Percentiles rank a stretch among this genome's conserved stretches.
Evolutionary conservation across 371 early-diverging fungal species (phyloP).

Genomic region (Mortierella sp.): DNA sequence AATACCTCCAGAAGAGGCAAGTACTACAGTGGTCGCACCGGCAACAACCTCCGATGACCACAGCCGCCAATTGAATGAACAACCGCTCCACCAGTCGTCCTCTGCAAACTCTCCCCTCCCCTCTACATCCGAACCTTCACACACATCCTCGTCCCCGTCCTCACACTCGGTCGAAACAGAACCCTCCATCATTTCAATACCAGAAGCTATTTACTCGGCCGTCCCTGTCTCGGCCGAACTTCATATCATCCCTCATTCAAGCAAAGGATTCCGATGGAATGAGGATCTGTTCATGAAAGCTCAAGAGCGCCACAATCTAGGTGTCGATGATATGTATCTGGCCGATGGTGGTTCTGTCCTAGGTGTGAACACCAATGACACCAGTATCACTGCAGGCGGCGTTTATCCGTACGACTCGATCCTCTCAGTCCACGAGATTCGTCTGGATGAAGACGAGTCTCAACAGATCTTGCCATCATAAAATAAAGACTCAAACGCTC

Average conservation of each 20-base stretch:
- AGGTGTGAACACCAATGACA: neutral
- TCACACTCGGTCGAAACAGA: constrained; percentile 14
- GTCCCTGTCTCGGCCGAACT: constrained; percentile 42
- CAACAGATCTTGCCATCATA: constrained; percentile 28
- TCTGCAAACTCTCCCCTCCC: too few relatives aligned
- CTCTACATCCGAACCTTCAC: too few relatives aligned
- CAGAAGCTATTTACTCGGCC: constrained; percentile 42
- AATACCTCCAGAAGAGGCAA: neutral
- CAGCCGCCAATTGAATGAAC: too few relatives aligned
- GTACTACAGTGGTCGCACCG: too few relatives aligned
- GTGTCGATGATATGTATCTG: constrained; percentile 33
- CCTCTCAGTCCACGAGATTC: constrained; percentile 41
- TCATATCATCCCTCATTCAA: constrained; percentile 44
- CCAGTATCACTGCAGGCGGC: constrained; percentile 6
- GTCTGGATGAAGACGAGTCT: constrained; percentile 28
- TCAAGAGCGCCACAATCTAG: constrained; percentile 35
- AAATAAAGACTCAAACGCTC: neutral
- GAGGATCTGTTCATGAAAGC: constrained; percentile 49
- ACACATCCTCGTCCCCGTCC: constrained; percentile 23
- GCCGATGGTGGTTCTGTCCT: too few relatives aligned
- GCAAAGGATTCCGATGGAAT: constrained; percentile 51
- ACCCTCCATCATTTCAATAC: constrained; percentile 30
- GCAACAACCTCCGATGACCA: too few relatives aligned
- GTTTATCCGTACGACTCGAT: constrained; percentile 14
- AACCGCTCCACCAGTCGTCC: constrained; percentile 7